Percentiles rank a stretch among this genome's conserved stretches.
Conservation (phyloP, 192 early-diverging fungal genomes). For the Tieghemiomyces parasiticus region DNA sequence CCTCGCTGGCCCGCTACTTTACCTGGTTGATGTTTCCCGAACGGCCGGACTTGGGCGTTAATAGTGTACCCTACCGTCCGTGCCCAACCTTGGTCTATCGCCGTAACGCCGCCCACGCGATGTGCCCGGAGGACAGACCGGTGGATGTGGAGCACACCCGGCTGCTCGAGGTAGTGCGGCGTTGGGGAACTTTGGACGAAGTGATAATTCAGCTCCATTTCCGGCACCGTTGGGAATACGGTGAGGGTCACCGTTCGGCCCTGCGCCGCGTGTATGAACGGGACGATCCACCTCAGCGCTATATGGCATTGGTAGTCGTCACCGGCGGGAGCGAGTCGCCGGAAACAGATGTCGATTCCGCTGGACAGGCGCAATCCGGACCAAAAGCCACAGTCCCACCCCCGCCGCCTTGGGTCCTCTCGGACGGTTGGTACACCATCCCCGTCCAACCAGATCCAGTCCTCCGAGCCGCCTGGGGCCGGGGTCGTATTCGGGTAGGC, state of each 20-base stretch:
- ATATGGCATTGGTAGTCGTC: neutral
- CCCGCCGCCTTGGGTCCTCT: neutral
- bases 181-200: neutral
- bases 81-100: neutral
- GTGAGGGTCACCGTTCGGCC: slow-evolving; percentile 1
- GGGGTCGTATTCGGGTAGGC: neutral
- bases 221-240: neutral
- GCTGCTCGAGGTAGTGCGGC: neutral
- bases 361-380: too few relatives aligned
- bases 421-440: neutral
- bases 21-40: neutral
- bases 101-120: neutral
- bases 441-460: neutral
- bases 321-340: too few relatives aligned
- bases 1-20: slow-evolving; percentile 5
- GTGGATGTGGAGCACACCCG: neutral
- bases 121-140: neutral
- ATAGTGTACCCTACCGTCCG: neutral
- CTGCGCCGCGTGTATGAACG: neutral
- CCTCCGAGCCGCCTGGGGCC: neutral
- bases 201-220: neutral
- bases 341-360: too few relatives aligned
- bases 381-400: neutral
- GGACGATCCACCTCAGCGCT: neutral
- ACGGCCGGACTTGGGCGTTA: neutral